A percentile compares a stretch with the other conserved stretches of the same genome.
These are phyloP conservation scores for Bruguiera gymnorhiza DNA, from an alignment of 345 rosid genomes.

Conservation along the genomic window DNA sequence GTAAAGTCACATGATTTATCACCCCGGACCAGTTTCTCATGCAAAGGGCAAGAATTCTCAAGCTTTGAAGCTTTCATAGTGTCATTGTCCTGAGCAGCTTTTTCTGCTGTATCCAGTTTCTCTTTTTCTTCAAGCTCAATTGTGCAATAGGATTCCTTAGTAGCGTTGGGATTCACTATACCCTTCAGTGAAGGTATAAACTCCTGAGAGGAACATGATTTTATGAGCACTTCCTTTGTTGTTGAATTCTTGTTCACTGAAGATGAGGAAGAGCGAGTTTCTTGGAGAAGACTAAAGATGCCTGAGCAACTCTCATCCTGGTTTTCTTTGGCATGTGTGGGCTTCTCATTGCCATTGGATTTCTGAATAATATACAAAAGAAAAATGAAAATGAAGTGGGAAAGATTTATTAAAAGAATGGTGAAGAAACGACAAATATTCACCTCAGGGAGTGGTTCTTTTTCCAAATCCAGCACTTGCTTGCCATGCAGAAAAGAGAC, in stretches of 20 bases:
- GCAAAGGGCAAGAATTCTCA: constrained; percentile 35
- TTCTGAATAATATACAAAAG: constrained; percentile 38
- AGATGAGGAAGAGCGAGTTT: constrained; percentile 50
- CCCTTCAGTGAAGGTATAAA: constrained; percentile 50
- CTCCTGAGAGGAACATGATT: constrained; percentile 51
- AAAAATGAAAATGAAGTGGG: constrained; percentile 11
- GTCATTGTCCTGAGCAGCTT: constrained; percentile 46
- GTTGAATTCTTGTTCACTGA: constrained; percentile 48
- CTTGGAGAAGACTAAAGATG: constrained; percentile 44
- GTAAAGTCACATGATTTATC: constrained; percentile 32
- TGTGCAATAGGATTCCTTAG: constrained; percentile 26
- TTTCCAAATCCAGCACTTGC: constrained; percentile 59
- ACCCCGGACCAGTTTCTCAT: constrained; percentile 36
- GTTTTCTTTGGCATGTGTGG: constrained; percentile 45
- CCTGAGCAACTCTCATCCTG: constrained; percentile 71
- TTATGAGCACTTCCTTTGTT: constrained; percentile 32
- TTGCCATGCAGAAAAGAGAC: constrained; percentile 46
- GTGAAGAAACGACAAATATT: constrained; percentile 7
- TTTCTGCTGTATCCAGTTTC: constrained; percentile 39
- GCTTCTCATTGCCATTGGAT: constrained; percentile 39
- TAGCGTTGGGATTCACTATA: constrained; percentile 35
- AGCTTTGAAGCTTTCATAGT: constrained; percentile 41
- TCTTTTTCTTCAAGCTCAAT: constrained; percentile 30
- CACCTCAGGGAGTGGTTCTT: constrained; percentile 60
- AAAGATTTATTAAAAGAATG: constrained; percentile 5